phyloP scores from a whole-genome alignment of 2,329 filamentous ascomycete genomes.

The Fusarium keratoplasticum region DNA sequence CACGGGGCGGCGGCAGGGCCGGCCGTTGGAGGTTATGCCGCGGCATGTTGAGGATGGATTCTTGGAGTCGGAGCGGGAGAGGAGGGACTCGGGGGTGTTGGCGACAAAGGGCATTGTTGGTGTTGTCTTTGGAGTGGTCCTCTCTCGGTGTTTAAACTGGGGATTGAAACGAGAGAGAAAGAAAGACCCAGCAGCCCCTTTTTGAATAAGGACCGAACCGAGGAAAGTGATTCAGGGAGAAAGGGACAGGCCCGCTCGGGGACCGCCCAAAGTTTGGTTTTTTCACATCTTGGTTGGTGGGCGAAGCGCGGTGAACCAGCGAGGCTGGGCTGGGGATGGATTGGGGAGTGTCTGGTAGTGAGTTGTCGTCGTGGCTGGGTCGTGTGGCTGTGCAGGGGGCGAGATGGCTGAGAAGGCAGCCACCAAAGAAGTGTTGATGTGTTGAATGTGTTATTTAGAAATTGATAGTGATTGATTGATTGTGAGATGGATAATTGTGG shows the following conservation, averaged over 20 bases:
- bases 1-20: conserved; percentile 82
- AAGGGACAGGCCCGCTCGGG: conserved; percentile 12
- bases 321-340: conserved; percentile 1
- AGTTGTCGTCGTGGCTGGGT: conserved; percentile 35
- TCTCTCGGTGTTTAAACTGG: not conserved
- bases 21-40: conserved; percentile 85
- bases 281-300: conserved; percentile 40
- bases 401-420: conserved; percentile 6
- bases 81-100: conserved; percentile 81
- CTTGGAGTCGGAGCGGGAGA: conserved; percentile 85
- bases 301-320: conserved; percentile 33
- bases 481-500: not conserved
- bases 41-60: conserved; percentile 87
- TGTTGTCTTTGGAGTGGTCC: not conserved
- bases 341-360: conserved; percentile 11
- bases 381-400: conserved; percentile 33
- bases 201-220: not conserved
- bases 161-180: not conserved
- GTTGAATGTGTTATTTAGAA: not conserved
- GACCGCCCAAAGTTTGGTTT: conserved; percentile 13
- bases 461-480: not conserved
- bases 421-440: not conserved
- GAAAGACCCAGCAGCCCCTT: not conserved
- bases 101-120: conserved; percentile 54
- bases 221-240: conserved; percentile 24